Percentiles rank a stretch among this genome's conserved stretches.
phyloP scores from a whole-genome alignment of 2,329 filamentous ascomycete genomes.

The Paecilomyces dactylethromorphus region DNA sequence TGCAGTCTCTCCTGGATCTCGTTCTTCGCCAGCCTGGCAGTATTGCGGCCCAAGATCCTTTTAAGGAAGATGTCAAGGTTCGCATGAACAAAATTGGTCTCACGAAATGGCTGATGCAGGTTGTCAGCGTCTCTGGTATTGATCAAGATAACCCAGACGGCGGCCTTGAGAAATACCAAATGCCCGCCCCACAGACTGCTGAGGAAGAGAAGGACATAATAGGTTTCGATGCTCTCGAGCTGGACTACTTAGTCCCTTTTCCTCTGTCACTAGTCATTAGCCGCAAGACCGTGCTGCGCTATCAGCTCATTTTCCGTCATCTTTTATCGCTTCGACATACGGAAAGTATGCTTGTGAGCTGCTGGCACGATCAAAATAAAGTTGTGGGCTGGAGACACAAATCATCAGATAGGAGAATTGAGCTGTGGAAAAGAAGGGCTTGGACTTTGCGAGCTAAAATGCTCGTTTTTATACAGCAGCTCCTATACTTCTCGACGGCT shows the following conservation, averaged over 20 bases:
- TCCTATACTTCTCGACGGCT: slow-evolving; percentile 92
- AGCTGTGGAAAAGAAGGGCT: slow-evolving; percentile 86
- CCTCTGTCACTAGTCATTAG: slow-evolving; percentile 93
- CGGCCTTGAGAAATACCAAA: slow-evolving; percentile 63
- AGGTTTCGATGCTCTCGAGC: slow-evolving; percentile 85
- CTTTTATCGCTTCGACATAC: slow-evolving; percentile 82
- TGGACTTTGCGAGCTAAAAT: slow-evolving; percentile 90
- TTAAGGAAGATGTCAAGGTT: slow-evolving; percentile 97
- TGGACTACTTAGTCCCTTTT: slow-evolving; percentile 92
- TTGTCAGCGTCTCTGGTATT: slow-evolving; percentile 93
- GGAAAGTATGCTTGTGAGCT: slow-evolving; percentile 76
- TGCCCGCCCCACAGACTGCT: slow-evolving; percentile 59
- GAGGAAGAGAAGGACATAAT: slow-evolving; percentile 75
- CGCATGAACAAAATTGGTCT: slow-evolving; percentile 93
- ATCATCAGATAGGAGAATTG: slow-evolving; percentile 64
- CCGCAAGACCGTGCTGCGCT: slow-evolving; percentile 92
- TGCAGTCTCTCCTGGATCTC: slow-evolving; percentile 92
- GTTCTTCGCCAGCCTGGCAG: slow-evolving; percentile 94
- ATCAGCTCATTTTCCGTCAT: slow-evolving; percentile 93
- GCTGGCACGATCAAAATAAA: slow-evolving; percentile 86
- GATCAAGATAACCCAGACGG: slow-evolving; percentile 68
- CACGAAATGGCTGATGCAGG: slow-evolving; percentile 88
- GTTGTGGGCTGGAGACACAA: slow-evolving; percentile 75
- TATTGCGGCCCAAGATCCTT: slow-evolving; percentile 87
- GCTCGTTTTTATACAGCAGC: slow-evolving; percentile 94